Percentiles rank a stretch among this genome's conserved stretches.
phyloP scores from a whole-genome alignment of 345 rosid genomes.

The Populus pruinosa region DNA sequence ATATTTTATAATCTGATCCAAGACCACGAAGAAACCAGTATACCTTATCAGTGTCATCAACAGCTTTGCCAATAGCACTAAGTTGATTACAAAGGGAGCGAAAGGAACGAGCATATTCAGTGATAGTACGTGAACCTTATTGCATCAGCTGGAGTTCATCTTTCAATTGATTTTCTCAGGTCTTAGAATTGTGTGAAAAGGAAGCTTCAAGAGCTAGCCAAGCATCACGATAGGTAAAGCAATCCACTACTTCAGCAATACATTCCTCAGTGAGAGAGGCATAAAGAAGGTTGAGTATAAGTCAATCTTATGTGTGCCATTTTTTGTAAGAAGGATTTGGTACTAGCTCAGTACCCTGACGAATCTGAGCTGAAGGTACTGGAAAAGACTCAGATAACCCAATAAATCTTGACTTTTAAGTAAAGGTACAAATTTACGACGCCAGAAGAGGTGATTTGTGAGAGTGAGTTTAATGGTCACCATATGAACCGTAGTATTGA shows the following conservation, averaged over 20 bases:
- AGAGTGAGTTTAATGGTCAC: neutral
- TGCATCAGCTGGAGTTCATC: constrained; percentile 3
- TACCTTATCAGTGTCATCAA: neutral
- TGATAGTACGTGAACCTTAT: neutral
- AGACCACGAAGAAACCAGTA: neutral
- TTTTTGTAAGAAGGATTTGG: neutral
- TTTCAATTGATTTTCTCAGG: neutral
- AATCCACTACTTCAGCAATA: neutral
- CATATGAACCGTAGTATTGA: neutral
- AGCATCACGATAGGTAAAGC: neutral
- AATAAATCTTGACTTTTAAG: neutral
- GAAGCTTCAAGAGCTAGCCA: neutral
- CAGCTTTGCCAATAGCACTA: neutral
- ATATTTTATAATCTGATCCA: neutral
- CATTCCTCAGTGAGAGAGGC: constrained; percentile 5
- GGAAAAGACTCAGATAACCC: neutral
- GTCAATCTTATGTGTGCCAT: neutral
- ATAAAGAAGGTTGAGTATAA: neutral
- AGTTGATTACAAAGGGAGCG: neutral
- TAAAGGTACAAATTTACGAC: neutral
- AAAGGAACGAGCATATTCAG: neutral
- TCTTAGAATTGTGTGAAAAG: neutral
- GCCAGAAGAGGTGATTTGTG: neutral
- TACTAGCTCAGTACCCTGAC: too few species aligned
- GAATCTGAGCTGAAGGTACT: neutral